Percentiles rank a stretch among this genome's conserved stretches.
Evolutionary conservation across 805 yeast genomes (phyloP).

Genomic region (Metschnikowia gelsemii): DNA sequence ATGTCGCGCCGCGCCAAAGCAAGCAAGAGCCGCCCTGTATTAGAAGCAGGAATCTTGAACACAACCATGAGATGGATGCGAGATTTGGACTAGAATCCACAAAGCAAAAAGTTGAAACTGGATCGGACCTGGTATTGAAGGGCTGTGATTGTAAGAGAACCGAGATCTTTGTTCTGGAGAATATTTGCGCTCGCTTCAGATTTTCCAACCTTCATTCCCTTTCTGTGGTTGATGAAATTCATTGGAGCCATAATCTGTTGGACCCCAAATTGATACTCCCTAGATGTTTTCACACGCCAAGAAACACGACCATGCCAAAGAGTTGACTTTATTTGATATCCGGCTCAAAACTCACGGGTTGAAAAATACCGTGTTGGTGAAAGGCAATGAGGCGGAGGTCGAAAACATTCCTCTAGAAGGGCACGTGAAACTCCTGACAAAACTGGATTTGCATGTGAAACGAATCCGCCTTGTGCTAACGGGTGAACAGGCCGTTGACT

Average conservation of each 20-base stretch:
- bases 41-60: too few species aligned
- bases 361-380: constrained; percentile 42
- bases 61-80: too few species aligned
- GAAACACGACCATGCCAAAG: constrained; percentile 16
- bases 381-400: constrained; percentile 46
- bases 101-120: too few species aligned
- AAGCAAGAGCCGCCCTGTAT: too few species aligned
- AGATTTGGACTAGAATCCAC: too few species aligned
- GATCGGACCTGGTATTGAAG: too few species aligned
- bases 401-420: constrained; percentile 46
- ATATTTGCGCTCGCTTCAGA: too few species aligned
- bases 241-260: neutral
- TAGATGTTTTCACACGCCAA: constrained; percentile 17
- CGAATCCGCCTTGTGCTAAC: constrained; percentile 37
- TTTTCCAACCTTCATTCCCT: too few species aligned
- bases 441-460: constrained; percentile 42
- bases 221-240: too few species aligned
- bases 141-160: too few species aligned
- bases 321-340: constrained; percentile 38
- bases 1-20: too few species aligned
- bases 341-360: constrained; percentile 40
- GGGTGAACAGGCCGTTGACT: constrained; percentile 47
- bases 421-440: constrained; percentile 45
- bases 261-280: neutral
- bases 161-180: too few species aligned